phyloP scores from a whole-genome alignment of 2,329 filamentous ascomycete species.

The Colletotrichum spinosum region DNA sequence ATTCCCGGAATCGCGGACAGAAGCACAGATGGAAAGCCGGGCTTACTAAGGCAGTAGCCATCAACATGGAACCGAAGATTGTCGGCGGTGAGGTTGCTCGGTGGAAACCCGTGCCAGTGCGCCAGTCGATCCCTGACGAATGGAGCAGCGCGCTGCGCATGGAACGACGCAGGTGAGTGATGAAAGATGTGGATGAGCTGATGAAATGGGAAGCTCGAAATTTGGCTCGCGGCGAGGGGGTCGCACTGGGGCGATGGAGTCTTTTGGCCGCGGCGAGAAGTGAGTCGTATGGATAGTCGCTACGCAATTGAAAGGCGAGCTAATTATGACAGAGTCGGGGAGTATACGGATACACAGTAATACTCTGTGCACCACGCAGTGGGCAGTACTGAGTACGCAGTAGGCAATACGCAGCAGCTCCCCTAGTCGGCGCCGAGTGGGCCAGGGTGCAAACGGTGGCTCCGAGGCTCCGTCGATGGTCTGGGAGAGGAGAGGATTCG shows the following conservation, averaged over 20 bases:
- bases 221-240: constrained; percentile 6
- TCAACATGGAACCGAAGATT: constrained; percentile 25
- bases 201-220: constrained; percentile 27
- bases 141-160: constrained; percentile 10
- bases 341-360: no score
- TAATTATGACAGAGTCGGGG: no score
- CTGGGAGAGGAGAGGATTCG: constrained; percentile 17
- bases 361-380: no score
- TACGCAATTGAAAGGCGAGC: no score
- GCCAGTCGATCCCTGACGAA: constrained; percentile 18
- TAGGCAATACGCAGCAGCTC: constrained; percentile 1
- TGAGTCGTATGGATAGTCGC: background rate
- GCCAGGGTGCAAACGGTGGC: constrained; percentile 27
- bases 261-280: background rate
- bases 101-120: constrained; percentile 22
- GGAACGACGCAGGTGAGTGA: constrained; percentile 15
- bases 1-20: constrained; percentile 12
- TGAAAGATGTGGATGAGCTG: constrained; percentile 29
- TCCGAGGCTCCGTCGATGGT: constrained; percentile 18
- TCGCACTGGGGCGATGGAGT: constrained; percentile 23
- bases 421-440: constrained; percentile 16
- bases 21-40: background rate
- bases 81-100: constrained; percentile 25
- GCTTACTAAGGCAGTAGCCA: background rate
- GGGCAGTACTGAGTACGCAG: no score